Conservation (phyloP, 768 basidiomycete genomes). For the Pleurotus citrinopileatus region DNA sequence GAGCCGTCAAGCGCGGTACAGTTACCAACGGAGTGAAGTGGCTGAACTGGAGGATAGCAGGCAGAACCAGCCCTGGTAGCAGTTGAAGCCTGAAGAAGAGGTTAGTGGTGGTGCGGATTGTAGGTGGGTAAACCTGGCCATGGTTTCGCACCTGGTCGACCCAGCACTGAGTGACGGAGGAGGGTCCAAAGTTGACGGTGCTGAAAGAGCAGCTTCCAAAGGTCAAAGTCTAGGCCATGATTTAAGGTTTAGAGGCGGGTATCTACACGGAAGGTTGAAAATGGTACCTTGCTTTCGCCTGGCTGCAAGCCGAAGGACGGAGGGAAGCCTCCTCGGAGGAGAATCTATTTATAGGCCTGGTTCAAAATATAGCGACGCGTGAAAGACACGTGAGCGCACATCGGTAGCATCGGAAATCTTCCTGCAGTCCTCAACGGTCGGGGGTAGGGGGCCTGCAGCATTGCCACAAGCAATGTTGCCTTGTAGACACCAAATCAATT, state of each 20-base stretch:
- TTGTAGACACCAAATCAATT: not conserved
- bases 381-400: not conserved
- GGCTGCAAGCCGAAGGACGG: slow-evolving; percentile 2
- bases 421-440: not conserved
- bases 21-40: not conserved
- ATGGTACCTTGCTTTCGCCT: slow-evolving; percentile 2
- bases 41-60: slow-evolving; percentile 5
- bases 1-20: slow-evolving; percentile 3
- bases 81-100: not conserved
- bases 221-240: not conserved
- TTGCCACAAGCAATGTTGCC: slow-evolving; percentile 5
- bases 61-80: slow-evolving; percentile 7
- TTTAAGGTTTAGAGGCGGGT: not conserved
- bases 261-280: not conserved
- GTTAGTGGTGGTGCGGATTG: no score
- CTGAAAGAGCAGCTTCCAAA: slow-evolving; percentile 1
- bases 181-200: slow-evolving; percentile 1
- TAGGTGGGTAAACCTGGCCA: no score
- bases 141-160: not conserved
- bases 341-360: not conserved
- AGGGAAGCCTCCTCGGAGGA: slow-evolving; percentile 1
- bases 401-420: not conserved
- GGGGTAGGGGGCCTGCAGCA: not conserved
- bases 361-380: not conserved
- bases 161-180: slow-evolving; percentile 8